Conservation (phyloP, 1,284 basidiomycete genomes). For the Taiwanofungus camphoratus region DNA sequence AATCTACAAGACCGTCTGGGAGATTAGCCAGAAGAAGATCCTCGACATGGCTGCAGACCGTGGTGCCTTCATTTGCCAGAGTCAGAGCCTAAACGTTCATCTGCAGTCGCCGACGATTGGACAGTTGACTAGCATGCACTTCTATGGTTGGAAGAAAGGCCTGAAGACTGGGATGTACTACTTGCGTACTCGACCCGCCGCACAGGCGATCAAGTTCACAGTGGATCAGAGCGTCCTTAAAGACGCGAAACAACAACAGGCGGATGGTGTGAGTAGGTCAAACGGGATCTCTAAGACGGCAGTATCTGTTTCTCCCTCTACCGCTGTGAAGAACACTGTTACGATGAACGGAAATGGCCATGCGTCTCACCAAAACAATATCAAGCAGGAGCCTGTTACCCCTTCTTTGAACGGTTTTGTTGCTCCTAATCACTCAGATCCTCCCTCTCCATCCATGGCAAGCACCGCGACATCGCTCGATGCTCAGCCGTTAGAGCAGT, state of each 20-base stretch:
- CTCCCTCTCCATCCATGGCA: constrained; percentile 16
- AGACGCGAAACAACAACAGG: constrained; percentile 55
- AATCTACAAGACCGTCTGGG: constrained; percentile 99
- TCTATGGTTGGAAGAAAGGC: constrained; percentile 99
- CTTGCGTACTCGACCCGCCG: constrained; percentile 90
- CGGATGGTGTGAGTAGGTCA: constrained; percentile 28
- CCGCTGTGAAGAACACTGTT: constrained; percentile 10
- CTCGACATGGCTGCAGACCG: constrained; percentile 98
- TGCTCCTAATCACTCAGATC: constrained; percentile 5
- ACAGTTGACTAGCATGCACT: constrained; percentile 98
- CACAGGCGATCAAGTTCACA: constrained; percentile 97
- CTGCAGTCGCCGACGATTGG: constrained; percentile 88
- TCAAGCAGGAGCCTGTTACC: constrained; percentile 8
- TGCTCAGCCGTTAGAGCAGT: constrained; percentile 12
- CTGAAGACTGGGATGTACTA: constrained; percentile 99
- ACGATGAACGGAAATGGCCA: constrained; percentile 7
- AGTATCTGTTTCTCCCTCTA: constrained; percentile 6
- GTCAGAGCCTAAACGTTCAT: constrained; percentile 89
- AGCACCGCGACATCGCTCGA: constrained; percentile 11
- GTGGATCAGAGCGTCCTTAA: constrained; percentile 82
- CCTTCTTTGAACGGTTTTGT: constrained; percentile 2
- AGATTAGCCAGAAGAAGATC: constrained; percentile 98
- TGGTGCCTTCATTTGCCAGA: constrained; percentile 98
- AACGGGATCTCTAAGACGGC: background rate
- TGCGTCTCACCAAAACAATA: constrained; percentile 12